phyloP scores from a whole-genome alignment of 2,329 filamentous ascomycete genomes.

The Colletotrichum shisoi region DNA sequence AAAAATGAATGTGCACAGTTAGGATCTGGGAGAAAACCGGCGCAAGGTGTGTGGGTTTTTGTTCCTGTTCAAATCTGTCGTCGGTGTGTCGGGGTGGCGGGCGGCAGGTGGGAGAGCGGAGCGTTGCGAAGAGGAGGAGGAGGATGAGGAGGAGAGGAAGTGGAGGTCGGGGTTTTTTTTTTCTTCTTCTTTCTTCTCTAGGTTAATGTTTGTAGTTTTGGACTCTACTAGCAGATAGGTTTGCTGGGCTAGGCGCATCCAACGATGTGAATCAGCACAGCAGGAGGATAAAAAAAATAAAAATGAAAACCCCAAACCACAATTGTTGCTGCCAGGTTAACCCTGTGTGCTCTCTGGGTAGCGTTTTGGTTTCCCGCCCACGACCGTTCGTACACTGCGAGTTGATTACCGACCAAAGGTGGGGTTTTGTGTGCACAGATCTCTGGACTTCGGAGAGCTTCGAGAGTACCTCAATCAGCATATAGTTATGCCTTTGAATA shows the following conservation, averaged over 20 bases:
- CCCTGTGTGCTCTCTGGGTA: slow-evolving; percentile 38
- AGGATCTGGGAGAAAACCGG: slow-evolving; percentile 35
- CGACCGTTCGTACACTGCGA: neutral
- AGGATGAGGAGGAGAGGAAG: slow-evolving; percentile 8
- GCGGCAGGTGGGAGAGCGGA: slow-evolving; percentile 18
- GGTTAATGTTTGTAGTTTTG: slow-evolving; percentile 26
- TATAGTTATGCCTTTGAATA: too few relatives aligned
- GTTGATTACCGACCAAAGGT: slow-evolving; percentile 29
- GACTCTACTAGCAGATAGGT: neutral
- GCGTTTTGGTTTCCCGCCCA: neutral
- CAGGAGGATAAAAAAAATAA: slow-evolving; percentile 10
- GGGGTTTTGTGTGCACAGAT: slow-evolving; percentile 19
- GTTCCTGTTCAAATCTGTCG: slow-evolving; percentile 33
- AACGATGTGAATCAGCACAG: slow-evolving; percentile 16
- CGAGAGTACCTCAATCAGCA: slow-evolving; percentile 3
- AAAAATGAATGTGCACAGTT: slow-evolving; percentile 38
- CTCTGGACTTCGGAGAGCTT: slow-evolving; percentile 26
- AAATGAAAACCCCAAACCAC: slow-evolving; percentile 21
- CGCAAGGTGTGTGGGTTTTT: slow-evolving; percentile 33
- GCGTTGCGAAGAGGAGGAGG: slow-evolving; percentile 20
- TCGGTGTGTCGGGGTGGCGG: slow-evolving; percentile 22
- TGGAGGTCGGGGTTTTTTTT: slow-evolving; percentile 28
- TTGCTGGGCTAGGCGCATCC: slow-evolving; percentile 19
- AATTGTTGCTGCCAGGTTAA: slow-evolving; percentile 30
- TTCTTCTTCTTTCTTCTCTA: slow-evolving; percentile 27